A percentile compares a stretch with the other conserved stretches of the same genome.
Conservation (phyloP, 2,329 filamentous ascomycete genomes). For the Trichoderma sp. region DNA sequence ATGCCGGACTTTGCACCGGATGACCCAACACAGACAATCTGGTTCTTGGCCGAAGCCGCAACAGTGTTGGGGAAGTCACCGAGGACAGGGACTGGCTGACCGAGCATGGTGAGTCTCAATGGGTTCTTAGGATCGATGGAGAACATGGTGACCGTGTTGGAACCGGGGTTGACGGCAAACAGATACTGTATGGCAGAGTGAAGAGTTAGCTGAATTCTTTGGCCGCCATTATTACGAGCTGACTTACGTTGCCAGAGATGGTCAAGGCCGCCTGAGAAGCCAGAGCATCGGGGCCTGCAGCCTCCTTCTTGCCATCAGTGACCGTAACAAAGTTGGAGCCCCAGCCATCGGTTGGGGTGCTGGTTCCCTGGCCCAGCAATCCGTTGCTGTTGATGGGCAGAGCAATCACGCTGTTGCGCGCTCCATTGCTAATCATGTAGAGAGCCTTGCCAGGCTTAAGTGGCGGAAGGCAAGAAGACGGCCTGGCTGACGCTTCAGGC, state of each 20-base stretch:
- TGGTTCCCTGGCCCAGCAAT: constrained; percentile 41
- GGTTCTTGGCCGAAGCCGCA: constrained; percentile 42
- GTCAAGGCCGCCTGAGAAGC: constrained; percentile 50
- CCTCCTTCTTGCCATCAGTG: constrained; percentile 31
- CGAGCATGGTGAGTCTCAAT: constrained; percentile 43
- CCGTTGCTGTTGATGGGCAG: constrained; percentile 48
- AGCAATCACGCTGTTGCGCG: constrained; percentile 48
- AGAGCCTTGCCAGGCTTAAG: constrained; percentile 41
- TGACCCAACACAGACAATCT: constrained; percentile 46
- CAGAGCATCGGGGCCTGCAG: constrained; percentile 49
- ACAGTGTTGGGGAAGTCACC: constrained; percentile 55
- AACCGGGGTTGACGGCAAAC: constrained; percentile 53
- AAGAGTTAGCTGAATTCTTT: not conserved
- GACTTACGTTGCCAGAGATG: constrained; percentile 48
- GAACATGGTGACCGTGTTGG: constrained; percentile 52
- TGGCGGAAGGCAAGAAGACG: not conserved
- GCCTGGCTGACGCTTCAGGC: not conserved
- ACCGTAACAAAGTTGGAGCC: constrained; percentile 43
- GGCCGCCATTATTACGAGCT: not conserved
- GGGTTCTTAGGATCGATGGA: constrained; percentile 41
- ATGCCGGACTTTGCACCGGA: constrained; percentile 45
- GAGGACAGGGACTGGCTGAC: constrained; percentile 41
- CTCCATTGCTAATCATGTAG: constrained; percentile 56
- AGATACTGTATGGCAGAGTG: constrained; percentile 38
- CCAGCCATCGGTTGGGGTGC: constrained; percentile 46